Conservation (phyloP, 768 basidiomycete species). For the Suillus hirtellus region DNA sequence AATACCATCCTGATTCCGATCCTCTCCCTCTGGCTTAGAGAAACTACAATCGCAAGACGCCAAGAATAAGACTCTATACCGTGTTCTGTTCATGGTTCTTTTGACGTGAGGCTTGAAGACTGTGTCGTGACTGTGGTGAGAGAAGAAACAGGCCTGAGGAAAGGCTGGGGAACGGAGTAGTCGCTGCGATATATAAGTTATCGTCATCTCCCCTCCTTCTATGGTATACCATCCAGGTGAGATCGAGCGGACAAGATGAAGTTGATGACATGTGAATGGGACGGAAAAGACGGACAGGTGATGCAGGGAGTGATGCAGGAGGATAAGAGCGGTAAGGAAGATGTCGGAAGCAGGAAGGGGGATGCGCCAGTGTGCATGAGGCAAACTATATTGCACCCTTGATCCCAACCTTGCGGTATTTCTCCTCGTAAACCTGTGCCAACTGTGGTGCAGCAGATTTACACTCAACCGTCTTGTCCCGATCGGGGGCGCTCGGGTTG, state of each 20-base stretch:
- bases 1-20: constrained; percentile 1
- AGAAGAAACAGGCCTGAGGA: background rate
- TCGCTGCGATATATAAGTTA: constrained; percentile 8
- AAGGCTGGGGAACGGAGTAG: constrained; percentile 1
- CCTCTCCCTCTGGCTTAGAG: background rate
- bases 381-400: constrained; percentile 81
- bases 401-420: constrained; percentile 85
- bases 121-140: background rate
- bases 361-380: background rate
- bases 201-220: constrained; percentile 7
- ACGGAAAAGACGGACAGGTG: background rate
- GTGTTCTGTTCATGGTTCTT: background rate
- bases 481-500: constrained; percentile 62
- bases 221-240: constrained; percentile 6
- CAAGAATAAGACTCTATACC: constrained; percentile 8
- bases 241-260: constrained; percentile 4
- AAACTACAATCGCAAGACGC: background rate
- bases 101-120: background rate
- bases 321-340: constrained; percentile 8
- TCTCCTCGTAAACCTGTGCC: constrained; percentile 68
- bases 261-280: constrained; percentile 1
- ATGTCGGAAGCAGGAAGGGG: constrained; percentile 12
- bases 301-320: background rate
- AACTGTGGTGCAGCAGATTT: constrained; percentile 59
- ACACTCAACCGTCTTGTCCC: constrained; percentile 71